Evolutionary conservation across 495 filamentous ascomycete species (phyloP).

Genomic region (Penicillium salamii): DNA sequence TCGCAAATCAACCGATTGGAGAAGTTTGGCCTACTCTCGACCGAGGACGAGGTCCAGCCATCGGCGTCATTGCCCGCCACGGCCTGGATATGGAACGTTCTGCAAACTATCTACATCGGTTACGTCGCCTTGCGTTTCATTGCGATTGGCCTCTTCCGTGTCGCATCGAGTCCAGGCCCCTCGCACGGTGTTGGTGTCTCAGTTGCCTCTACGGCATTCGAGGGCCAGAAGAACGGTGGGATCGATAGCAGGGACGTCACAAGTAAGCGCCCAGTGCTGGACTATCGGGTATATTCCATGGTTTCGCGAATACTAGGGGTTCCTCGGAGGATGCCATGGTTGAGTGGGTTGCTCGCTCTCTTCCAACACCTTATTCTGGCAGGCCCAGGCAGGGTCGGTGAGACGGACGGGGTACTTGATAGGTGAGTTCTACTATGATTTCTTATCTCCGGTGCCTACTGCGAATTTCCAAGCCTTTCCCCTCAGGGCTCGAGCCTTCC

Average conservation of each 20-base stretch:
- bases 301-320: constrained; percentile 66
- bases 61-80: constrained; percentile 31
- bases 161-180: constrained; percentile 32
- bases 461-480: constrained; percentile 12
- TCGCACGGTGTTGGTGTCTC: constrained; percentile 25
- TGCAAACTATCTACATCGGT: constrained; percentile 67
- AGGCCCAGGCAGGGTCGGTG: constrained; percentile 71
- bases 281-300: constrained; percentile 71
- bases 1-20: constrained; percentile 37
- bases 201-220: constrained; percentile 25
- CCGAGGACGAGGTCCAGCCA: constrained; percentile 23
- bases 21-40: constrained; percentile 46
- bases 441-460: constrained; percentile 16
- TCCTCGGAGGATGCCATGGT: constrained; percentile 80
- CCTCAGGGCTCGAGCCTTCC: constrained; percentile 24
- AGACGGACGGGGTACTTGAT: constrained; percentile 75
- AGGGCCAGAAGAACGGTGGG: constrained; percentile 10
- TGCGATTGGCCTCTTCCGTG: constrained; percentile 47
- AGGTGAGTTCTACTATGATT: constrained; percentile 63
- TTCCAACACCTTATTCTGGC: constrained; percentile 66
- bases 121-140: constrained; percentile 64
- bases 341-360: constrained; percentile 67
- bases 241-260: constrained; percentile 40
- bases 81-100: constrained; percentile 61
- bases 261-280: constrained; percentile 64